Conservation (phyloP, 768 basidiomycete species). For the Collybia nuda region DNA sequence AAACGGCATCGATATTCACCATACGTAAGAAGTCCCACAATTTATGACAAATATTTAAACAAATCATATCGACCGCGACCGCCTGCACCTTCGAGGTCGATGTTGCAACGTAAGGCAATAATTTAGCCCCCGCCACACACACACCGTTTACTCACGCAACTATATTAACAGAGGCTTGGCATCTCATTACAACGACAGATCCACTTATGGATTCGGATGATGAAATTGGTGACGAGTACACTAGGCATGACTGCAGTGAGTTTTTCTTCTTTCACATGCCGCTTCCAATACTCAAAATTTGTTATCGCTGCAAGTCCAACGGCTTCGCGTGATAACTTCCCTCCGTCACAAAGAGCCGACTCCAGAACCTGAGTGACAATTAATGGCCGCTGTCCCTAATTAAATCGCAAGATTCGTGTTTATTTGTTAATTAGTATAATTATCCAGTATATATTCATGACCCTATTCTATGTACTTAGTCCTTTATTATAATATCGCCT, state of each 20-base stretch:
- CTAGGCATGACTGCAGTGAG: constrained; percentile 66
- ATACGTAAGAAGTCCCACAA: constrained; percentile 21
- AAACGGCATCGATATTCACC: constrained; percentile 36
- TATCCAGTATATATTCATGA: constrained; percentile 9
- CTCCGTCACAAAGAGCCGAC: constrained; percentile 58
- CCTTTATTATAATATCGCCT: too few species aligned
- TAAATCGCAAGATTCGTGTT: background rate
- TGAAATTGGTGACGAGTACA: constrained; percentile 62
- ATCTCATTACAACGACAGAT: constrained; percentile 62
- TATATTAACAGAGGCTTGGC: constrained; percentile 64
- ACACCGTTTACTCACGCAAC: too few species aligned
- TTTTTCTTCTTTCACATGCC: constrained; percentile 2
- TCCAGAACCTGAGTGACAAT: constrained; percentile 40
- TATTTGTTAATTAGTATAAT: constrained; percentile 11
- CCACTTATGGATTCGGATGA: constrained; percentile 79
- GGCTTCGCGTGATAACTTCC: constrained; percentile 58
- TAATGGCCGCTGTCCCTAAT: too few species aligned
- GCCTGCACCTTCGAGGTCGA: constrained; percentile 40
- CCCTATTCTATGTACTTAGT: too few species aligned
- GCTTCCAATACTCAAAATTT: constrained; percentile 3
- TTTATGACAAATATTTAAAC: constrained; percentile 2
- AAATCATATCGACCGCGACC: constrained; percentile 17
- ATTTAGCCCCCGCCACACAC: too few species aligned
- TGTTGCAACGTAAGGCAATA: constrained; percentile 63
- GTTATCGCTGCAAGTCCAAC: constrained; percentile 41